Conservation (phyloP, 371 early-diverging fungal species). For the Batkoa obscura region DNA sequence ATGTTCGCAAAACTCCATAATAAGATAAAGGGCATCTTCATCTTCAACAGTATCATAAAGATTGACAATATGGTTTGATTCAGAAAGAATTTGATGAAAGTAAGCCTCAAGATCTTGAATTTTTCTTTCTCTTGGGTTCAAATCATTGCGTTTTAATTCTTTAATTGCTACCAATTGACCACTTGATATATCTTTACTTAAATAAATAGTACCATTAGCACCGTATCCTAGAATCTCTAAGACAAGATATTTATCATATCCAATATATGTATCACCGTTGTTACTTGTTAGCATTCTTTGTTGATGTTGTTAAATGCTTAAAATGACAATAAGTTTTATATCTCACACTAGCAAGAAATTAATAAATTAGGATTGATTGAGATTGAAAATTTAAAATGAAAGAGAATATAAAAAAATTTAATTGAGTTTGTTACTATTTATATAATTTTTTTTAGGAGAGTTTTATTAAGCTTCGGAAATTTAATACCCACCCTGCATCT, state of each 20-base stretch:
- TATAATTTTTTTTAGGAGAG: too few species aligned
- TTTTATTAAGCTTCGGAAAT: too few species aligned
- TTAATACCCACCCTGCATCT: too few species aligned
- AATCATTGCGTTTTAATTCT: constrained; percentile 6
- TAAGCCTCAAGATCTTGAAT: background rate
- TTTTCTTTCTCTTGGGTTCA: background rate
- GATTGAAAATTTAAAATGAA: too few species aligned
- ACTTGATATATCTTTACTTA: constrained; percentile 22
- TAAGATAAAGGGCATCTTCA: constrained; percentile 15
- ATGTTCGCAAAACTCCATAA: constrained; percentile 39
- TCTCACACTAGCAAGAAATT: too few species aligned
- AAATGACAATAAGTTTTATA: too few species aligned
- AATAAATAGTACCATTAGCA: constrained; percentile 22
- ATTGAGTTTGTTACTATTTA: too few species aligned
- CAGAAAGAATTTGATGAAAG: background rate
- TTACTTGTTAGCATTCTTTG: too few species aligned
- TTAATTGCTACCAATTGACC: constrained; percentile 62
- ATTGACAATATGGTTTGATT: background rate
- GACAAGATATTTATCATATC: constrained; percentile 18
- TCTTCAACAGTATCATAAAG: background rate
- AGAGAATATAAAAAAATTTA: too few species aligned
- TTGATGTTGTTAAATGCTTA: too few species aligned
- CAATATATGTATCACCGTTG: too few species aligned
- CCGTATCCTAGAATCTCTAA: constrained; percentile 31
- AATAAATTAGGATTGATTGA: too few species aligned